Base-by-base conservation (phyloP, 169 alveolate genomes). In the Cyclospora cayetanensis region DNA sequence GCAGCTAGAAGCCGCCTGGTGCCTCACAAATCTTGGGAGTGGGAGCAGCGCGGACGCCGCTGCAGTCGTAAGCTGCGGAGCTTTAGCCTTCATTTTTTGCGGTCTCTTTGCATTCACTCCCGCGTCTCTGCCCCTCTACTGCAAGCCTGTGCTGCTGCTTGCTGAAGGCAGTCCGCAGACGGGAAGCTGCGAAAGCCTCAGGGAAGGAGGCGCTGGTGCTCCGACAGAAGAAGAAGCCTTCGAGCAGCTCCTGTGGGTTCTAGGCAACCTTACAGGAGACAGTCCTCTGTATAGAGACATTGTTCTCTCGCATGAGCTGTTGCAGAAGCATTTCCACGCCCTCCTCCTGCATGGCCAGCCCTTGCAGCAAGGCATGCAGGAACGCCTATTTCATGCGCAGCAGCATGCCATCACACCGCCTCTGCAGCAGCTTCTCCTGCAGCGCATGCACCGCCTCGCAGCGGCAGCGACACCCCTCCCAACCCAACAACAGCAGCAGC, bases 231-330 rank as follows among this genome's bases (percentile, higher is more conserved):
- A 96, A 66, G 99, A 98, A 79, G 99, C 98, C 25, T 95, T 97
- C 66, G 99, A 98, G 93, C 99, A 98, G 95, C 99, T 99, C 34
- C 97, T 98, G 66, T 98, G 99, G 99, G 99, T 99, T 0, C 93
- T 98, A 42, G 99, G 99, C 27, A 98, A 98, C 95, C 98, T 98
- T 91, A 99, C 99, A 18, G 99, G 99, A 20, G 99, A 98, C 90
- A 96, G 98, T 42, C 97, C 98, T 50, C 97, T 98, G 87, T 97
- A 98, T 85, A 95, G 99, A 66, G 99, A 98, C 74, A 88, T 91
- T 29, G 93, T 93, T 7, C 83, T 93, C 39, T 85, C 84, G 20
- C 91, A 70, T 20, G 72, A 85, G 53, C 83, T 72, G 68, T 63
- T 85, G 53, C 60, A 60, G 66, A 66, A 65, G 31, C 91, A 85